Conservation (phyloP, 805 yeast genomes). For the Cyberlindnera euphorbiiphila region DNA sequence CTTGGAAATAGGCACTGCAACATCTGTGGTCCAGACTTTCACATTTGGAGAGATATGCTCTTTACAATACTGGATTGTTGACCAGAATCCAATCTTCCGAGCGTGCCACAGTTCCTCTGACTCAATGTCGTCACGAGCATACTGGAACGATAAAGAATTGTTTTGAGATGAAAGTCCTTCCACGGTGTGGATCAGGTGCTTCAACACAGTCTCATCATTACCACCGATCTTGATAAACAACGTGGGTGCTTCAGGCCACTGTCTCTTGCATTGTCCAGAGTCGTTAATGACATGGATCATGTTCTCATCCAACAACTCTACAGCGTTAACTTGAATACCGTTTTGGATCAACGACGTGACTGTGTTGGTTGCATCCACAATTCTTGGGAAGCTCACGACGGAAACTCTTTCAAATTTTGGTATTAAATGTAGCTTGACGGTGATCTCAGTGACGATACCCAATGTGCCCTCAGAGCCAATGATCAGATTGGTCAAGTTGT, state of each 20-base stretch:
- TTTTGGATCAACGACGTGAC: conserved; percentile 55
- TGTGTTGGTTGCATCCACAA: conserved; percentile 66
- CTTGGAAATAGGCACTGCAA: conserved; percentile 72
- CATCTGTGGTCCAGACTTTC: conserved; percentile 72
- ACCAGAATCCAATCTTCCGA: conserved; percentile 64
- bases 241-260: conserved; percentile 55
- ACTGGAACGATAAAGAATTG: conserved; percentile 49
- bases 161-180: conserved; percentile 45
- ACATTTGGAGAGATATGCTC: conserved; percentile 40
- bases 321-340: conserved; percentile 65
- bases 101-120: conserved; percentile 68
- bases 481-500: conserved; percentile 65
- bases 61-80: conserved; percentile 60
- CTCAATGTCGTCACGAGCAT: conserved; percentile 55
- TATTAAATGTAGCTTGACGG: conserved; percentile 61
- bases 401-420: conserved; percentile 63
- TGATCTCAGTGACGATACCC: conserved; percentile 74
- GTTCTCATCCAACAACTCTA: conserved; percentile 67
- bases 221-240: conserved; percentile 62
- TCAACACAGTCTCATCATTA: conserved; percentile 32
- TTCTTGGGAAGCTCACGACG: conserved; percentile 62
- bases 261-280: conserved; percentile 47
- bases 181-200: conserved; percentile 43
- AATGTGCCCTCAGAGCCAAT: conserved; percentile 76
- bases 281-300: conserved; percentile 63